Percentiles rank a stretch among this genome's conserved stretches.
Conservation (phyloP, 805 yeast species). For the Hanseniaspora pseudoguilliermondii region DNA sequence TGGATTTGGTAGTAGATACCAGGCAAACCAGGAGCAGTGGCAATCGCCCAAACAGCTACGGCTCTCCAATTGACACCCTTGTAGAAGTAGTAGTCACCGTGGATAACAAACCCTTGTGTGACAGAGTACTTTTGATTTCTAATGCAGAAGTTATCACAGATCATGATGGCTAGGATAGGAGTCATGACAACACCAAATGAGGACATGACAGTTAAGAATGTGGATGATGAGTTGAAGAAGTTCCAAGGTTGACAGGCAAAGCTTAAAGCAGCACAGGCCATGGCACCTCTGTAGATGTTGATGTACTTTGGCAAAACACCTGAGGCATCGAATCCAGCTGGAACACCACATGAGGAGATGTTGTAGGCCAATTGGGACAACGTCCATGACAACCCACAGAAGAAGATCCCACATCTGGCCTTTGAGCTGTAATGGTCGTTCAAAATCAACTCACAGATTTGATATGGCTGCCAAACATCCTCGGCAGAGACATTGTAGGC, state of each 20-base stretch:
- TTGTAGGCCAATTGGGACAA: constrained; percentile 32
- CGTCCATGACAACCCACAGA: constrained; percentile 30
- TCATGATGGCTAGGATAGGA: constrained; percentile 30
- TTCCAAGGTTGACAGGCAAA: constrained; percentile 31
- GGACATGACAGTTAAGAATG: constrained; percentile 30
- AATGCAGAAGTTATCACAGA: constrained; percentile 32
- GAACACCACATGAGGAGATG: constrained; percentile 30
- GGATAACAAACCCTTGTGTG: constrained; percentile 20
- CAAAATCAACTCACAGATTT: constrained; percentile 25
- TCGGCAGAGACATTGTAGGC: constrained; percentile 23
- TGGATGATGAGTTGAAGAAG: constrained; percentile 29
- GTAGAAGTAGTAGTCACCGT: constrained; percentile 29
- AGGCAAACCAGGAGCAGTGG: constrained; percentile 39
- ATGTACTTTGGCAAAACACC: constrained; percentile 31
- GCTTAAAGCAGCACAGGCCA: constrained; percentile 27
- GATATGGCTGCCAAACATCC: constrained; percentile 30
- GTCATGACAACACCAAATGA: constrained; percentile 31
- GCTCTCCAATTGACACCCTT: constrained; percentile 32
- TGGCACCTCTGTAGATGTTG: constrained; percentile 32
- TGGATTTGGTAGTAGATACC: constrained; percentile 33
- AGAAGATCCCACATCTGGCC: constrained; percentile 31
- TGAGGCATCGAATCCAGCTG: constrained; percentile 35
- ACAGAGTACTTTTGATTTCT: constrained; percentile 29
- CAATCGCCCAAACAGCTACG: constrained; percentile 25
- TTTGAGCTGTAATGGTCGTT: constrained; percentile 25